phyloP scores from a whole-genome alignment of 1,284 basidiomycete genomes.

The Moniliophthora roreri region DNA sequence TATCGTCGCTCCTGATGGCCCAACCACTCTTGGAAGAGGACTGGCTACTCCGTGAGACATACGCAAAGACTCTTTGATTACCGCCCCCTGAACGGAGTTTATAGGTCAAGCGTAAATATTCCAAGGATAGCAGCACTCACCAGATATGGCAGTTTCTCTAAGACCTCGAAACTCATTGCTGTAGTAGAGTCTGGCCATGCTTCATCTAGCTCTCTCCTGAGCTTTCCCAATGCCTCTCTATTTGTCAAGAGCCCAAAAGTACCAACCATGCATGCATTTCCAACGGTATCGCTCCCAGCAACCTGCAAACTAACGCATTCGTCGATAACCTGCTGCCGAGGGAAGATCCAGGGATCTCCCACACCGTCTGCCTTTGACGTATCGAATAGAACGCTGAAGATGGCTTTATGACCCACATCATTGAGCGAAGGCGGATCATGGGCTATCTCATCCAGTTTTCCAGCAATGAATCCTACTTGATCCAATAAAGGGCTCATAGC shows the following conservation, averaged over 20 bases:
- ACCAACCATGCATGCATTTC: slow-evolving; percentile 13
- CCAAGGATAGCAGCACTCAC: slow-evolving; percentile 7
- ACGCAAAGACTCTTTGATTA: slow-evolving; percentile 14
- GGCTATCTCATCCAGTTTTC: background rate
- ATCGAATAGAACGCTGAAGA: slow-evolving; percentile 13
- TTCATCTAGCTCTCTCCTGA: slow-evolving; percentile 12
- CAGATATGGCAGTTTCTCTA: slow-evolving; percentile 21
- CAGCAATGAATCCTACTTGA: background rate
- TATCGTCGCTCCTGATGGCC: background rate
- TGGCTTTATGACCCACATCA: background rate
- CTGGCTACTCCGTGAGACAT: slow-evolving; percentile 7
- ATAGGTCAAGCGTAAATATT: background rate
- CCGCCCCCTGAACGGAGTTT: slow-evolving; percentile 1
- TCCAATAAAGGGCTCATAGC: background rate
- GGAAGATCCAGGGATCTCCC: background rate
- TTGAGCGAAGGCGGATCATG: background rate
- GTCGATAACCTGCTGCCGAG: slow-evolving; percentile 12
- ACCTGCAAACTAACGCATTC: slow-evolving; percentile 15
- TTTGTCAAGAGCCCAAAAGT: slow-evolving; percentile 14
- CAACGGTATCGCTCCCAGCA: slow-evolving; percentile 15
- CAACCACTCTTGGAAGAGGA: slow-evolving; percentile 8
- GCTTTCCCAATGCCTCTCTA: background rate
- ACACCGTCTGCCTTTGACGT: background rate
- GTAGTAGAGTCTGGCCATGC: slow-evolving; percentile 16
- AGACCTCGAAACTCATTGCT: background rate